Conservation (phyloP, 371 early-diverging fungal genomes). For the Circinella umbellata region DNA sequence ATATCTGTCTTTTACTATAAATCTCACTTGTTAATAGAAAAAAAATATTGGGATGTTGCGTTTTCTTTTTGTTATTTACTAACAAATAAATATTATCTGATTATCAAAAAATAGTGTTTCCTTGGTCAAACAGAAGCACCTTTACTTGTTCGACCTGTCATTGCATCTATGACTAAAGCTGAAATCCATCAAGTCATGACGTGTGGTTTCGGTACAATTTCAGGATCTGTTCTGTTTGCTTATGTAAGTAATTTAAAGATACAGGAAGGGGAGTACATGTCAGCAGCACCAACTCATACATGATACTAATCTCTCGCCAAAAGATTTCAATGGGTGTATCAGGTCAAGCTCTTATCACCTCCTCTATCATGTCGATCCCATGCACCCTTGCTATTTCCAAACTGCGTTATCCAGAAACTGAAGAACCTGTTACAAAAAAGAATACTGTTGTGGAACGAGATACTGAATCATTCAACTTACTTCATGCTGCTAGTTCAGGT, state of each 20-base stretch:
- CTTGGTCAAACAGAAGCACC: conserved; percentile 88
- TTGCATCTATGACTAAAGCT: conserved; percentile 83
- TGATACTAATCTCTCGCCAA: too few relatives aligned
- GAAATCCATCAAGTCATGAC: conserved; percentile 91
- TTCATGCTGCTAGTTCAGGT: conserved; percentile 89
- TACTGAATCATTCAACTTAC: conserved; percentile 63
- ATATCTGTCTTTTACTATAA: not conserved
- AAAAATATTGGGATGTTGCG: not conserved
- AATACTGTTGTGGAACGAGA: conserved; percentile 42
- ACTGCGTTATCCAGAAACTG: conserved; percentile 79
- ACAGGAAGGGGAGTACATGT: too few relatives aligned
- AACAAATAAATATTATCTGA: not conserved
- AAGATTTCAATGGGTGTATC: conserved; percentile 67
- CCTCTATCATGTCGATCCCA: conserved; percentile 94
- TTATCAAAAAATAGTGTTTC: conserved; percentile 50
- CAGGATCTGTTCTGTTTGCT: conserved; percentile 89
- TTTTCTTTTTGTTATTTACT: not conserved
- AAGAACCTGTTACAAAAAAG: conserved; percentile 76
- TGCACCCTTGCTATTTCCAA: conserved; percentile 87
- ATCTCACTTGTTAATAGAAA: too few relatives aligned
- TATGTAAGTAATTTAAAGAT: conserved; percentile 28
- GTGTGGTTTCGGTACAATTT: conserved; percentile 91
- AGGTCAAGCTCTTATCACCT: conserved; percentile 73
- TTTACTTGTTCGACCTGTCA: conserved; percentile 81
- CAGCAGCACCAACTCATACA: too few relatives aligned